These are phyloP conservation scores for Conringia planisiliqua DNA, from an alignment of 345 rosid genomes.

Conservation along the genomic window DNA sequence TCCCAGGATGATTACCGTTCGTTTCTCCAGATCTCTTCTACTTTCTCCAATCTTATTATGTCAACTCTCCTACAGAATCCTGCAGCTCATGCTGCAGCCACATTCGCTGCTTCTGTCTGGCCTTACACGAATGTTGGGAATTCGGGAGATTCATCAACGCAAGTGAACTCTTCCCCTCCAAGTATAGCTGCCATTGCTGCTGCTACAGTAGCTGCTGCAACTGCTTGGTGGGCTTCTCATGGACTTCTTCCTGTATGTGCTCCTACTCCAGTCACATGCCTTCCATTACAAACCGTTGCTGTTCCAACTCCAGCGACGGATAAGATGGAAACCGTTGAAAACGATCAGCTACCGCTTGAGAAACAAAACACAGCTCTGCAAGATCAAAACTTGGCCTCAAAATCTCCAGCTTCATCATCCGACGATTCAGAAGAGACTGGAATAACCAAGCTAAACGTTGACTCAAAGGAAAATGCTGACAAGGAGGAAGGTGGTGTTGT, in stretches of 20 bases:
- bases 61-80: conserved; percentile 86
- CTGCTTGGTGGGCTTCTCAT: conserved; percentile 99
- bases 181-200: conserved; percentile 74
- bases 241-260: conserved; percentile 86
- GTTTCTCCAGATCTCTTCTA: conserved; percentile 65
- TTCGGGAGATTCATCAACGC: conserved; percentile 51
- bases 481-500: conserved; percentile 46
- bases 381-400: conserved; percentile 53
- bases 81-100: conserved; percentile 88
- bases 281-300: conserved; percentile 44
- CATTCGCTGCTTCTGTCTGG: conserved; percentile 78
- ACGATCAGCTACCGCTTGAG: conserved; percentile 37
- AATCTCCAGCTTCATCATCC: conserved; percentile 43
- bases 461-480: conserved; percentile 35
- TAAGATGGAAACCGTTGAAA: conserved; percentile 29
- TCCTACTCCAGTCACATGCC: conserved; percentile 64
- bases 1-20: conserved; percentile 66
- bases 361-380: conserved; percentile 52
- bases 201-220: conserved; percentile 94
- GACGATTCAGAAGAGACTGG: conserved; percentile 63
- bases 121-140: conserved; percentile 57
- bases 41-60: conserved; percentile 67
- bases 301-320: conserved; percentile 40
- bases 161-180: conserved; percentile 50
- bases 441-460: conserved; percentile 41